Base-by-base conservation (phyloP, 176 grass and related monocot species). In the Otatea glauca region DNA sequence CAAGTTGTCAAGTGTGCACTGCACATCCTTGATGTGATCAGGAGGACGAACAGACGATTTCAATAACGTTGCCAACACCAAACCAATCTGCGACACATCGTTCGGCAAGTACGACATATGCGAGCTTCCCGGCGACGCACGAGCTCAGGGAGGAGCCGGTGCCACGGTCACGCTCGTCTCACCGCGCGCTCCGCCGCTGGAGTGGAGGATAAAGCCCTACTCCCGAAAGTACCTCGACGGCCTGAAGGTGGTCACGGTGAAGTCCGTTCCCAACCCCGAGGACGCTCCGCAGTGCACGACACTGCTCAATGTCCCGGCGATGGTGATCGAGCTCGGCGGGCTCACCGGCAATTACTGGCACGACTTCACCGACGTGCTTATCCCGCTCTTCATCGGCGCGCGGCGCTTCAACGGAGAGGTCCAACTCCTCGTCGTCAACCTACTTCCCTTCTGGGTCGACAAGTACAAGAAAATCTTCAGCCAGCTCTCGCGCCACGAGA, bases 271-370 rank as follows among this genome's bases (percentile, higher is more conserved):
- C 15, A 68, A 54, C 48, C 11, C 83, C 2, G 45, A 62, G 4
- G 59, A 82, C 4, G 79, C 84, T 8, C 89, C 86, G 16, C 75
- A 16, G 29, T 94, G 92, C 60, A 66, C 86, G 21, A 77, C 75
- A 2, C 78, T 34, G 43, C 44, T 73, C 42, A 81, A 45, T 76
- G 59, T 89, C 60, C 89, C 92, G 14, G 92, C 74, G n/a, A 76
- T 94, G 68, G 89, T 94, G 43, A 84, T 94, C 70, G 80, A 90
- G 51, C 73, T 94, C 38, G 91, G 91, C 39, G 88, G 91, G 23
- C 78, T 90, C 76, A 90, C 88, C 1, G 91, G 91, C 3, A 94
- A 94, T 86, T 91, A 94, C 77, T 94, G 89, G 89, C 92, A 94
- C 70, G 92, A 94, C 59, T 94, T 94, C 86, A 89, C 83, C 56